Evolutionary conservation across 2,329 filamentous ascomycete species (phyloP).

Genomic region (Verticillium nonalfalfae): DNA sequence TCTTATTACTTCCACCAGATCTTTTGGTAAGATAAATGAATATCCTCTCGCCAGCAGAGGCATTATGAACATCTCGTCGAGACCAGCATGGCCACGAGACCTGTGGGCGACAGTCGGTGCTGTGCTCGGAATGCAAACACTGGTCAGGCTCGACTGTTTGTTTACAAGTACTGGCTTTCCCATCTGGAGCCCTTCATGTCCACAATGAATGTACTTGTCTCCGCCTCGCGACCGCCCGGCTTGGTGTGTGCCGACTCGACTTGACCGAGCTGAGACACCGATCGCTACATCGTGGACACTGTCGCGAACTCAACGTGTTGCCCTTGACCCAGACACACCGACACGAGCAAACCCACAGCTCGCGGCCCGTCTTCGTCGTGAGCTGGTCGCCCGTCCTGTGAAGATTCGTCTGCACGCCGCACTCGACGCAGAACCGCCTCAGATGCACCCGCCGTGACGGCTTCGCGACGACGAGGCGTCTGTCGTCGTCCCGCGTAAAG

Average conservation of each 20-base stretch:
- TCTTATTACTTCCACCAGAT: neutral
- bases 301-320: neutral
- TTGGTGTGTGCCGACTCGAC: neutral
- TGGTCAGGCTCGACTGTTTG: neutral
- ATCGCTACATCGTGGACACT: neutral
- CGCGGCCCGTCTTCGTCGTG: neutral
- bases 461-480: neutral
- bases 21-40: neutral
- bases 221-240: neutral
- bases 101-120: neutral
- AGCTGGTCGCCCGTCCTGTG: conserved; percentile 2
- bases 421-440: conserved; percentile 2
- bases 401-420: neutral
- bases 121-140: too few species aligned
- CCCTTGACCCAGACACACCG: neutral
- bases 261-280: neutral
- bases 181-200: neutral
- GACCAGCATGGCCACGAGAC: neutral
- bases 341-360: conserved; percentile 4
- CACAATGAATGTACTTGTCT: neutral
- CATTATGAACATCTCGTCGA: neutral
- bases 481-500: neutral
- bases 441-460: neutral
- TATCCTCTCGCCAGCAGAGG: neutral
- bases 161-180: neutral